A percentile compares a stretch with the other conserved stretches of the same genome.
Evolutionary conservation across 2,329 filamentous ascomycete genomes (phyloP).

Genomic region (Elsinoe australis): DNA sequence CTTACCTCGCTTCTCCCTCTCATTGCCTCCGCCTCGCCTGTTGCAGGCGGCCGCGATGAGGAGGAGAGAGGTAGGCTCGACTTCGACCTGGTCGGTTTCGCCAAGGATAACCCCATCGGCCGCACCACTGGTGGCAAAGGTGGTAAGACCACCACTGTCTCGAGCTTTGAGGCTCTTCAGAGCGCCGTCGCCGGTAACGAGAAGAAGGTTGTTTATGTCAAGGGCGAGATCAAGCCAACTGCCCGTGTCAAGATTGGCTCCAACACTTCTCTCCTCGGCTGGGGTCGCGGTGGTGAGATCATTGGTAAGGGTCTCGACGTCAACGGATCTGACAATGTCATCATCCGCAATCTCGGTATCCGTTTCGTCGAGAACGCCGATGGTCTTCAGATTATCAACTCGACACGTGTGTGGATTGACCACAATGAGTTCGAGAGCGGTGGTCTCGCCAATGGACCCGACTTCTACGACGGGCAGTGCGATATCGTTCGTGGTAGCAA

Average conservation of each 20-base stretch:
- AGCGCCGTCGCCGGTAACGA: slow-evolving; percentile 39
- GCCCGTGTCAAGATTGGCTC: slow-evolving; percentile 39
- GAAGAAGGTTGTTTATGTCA: slow-evolving; percentile 39
- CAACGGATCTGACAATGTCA: slow-evolving; percentile 34
- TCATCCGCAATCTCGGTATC: slow-evolving; percentile 35
- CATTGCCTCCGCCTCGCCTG: slow-evolving; percentile 11
- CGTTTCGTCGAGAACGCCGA: slow-evolving; percentile 36
- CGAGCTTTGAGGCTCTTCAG: slow-evolving; percentile 34
- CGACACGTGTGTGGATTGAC: slow-evolving; percentile 43
- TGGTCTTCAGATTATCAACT: slow-evolving; percentile 39
- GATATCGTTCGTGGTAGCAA: slow-evolving; percentile 41
- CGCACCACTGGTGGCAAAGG: slow-evolving; percentile 35
- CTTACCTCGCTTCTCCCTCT: slow-evolving; percentile 18
- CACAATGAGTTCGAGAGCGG: slow-evolving; percentile 42
- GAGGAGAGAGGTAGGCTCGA: slow-evolving; percentile 15
- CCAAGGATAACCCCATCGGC: slow-evolving; percentile 24
- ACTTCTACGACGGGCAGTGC: slow-evolving; percentile 37
- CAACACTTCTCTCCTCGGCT: slow-evolving; percentile 40
- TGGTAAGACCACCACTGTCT: slow-evolving; percentile 31
- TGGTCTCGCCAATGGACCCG: slow-evolving; percentile 30
- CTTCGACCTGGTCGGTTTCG: slow-evolving; percentile 22
- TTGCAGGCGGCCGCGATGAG: slow-evolving; percentile 15
- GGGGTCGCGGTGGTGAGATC: slow-evolving; percentile 32
- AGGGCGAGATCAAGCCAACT: slow-evolving; percentile 37
- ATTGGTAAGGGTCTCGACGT: slow-evolving; percentile 34